Evolutionary conservation across 2,329 filamentous ascomycete species (phyloP).

Genomic region (Ascochyta pisi): DNA sequence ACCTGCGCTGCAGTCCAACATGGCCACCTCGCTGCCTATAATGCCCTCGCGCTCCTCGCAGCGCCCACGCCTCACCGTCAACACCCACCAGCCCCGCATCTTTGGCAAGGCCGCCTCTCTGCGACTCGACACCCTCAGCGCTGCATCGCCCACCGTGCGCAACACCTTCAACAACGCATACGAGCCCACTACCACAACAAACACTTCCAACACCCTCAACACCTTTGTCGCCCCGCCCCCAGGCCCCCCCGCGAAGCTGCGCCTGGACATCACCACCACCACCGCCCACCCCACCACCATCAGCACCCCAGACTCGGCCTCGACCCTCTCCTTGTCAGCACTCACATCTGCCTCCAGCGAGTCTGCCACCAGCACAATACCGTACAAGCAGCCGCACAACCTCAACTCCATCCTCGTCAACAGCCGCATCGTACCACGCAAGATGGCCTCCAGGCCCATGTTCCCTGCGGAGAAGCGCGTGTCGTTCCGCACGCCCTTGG

Average conservation of each 20-base stretch:
- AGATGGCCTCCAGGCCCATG: conserved; percentile 52
- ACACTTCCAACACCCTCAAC: conserved; percentile 14
- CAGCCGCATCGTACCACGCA: conserved; percentile 48
- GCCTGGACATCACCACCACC: conserved; percentile 45
- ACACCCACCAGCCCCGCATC: conserved; percentile 59
- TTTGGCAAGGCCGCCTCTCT: conserved; percentile 63
- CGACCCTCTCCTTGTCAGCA: conserved; percentile 50
- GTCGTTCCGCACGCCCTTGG: conserved; percentile 61
- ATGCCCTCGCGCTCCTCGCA: conserved; percentile 40
- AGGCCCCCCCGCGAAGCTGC: conserved; percentile 39
- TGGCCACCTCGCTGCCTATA: conserved; percentile 56
- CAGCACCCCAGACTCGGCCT: conserved; percentile 45
- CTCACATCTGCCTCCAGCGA: conserved; percentile 51
- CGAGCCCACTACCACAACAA: conserved; percentile 41
- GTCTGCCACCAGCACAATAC: conserved; percentile 46
- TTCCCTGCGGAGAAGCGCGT: conserved; percentile 66
- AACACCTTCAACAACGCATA: conserved; percentile 70
- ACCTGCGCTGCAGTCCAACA: conserved; percentile 44
- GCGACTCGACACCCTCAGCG: conserved; percentile 60
- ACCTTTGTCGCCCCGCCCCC: conserved; percentile 29
- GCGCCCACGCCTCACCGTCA: conserved; percentile 66
- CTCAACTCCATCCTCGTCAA: conserved; percentile 55
- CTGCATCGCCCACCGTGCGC: conserved; percentile 65
- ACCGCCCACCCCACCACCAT: conserved; percentile 28
- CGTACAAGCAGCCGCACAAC: conserved; percentile 57